A percentile compares a stretch with the other conserved stretches of the same genome.
phyloP scores from a whole-genome alignment of 495 filamentous ascomycete species.

The Lophiotrema nucula region DNA sequence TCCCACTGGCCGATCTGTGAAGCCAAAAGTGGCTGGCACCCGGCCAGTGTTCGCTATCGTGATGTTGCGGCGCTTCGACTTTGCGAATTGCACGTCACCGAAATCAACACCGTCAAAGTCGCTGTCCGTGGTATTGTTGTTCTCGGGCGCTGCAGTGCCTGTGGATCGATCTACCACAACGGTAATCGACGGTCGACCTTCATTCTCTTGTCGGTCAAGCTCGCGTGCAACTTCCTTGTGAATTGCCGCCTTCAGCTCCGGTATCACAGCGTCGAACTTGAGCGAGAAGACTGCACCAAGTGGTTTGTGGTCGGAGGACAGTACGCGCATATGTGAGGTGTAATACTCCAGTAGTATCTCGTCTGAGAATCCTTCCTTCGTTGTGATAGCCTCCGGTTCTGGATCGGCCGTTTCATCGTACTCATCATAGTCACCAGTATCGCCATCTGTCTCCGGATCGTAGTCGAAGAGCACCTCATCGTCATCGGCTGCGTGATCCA shows the following conservation, averaged over 20 bases:
- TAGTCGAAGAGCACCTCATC: slow-evolving; percentile 89
- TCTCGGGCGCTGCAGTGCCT: slow-evolving; percentile 30
- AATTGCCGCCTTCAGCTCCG: slow-evolving; percentile 75
- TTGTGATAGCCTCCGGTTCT: slow-evolving; percentile 46
- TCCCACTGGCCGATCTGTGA: slow-evolving; percentile 65
- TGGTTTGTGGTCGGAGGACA: slow-evolving; percentile 96
- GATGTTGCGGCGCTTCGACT: slow-evolving; percentile 59
- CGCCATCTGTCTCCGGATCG: slow-evolving; percentile 73
- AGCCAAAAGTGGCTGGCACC: slow-evolving; percentile 69
- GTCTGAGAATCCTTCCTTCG: slow-evolving; percentile 60
- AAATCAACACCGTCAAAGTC: slow-evolving; percentile 66
- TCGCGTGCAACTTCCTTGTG: slow-evolving; percentile 85
- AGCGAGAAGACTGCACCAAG: slow-evolving; percentile 76
- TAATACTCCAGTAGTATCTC: slow-evolving; percentile 72
- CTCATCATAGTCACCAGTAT: slow-evolving; percentile 41
- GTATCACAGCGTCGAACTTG: slow-evolving; percentile 78
- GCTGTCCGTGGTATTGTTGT: slow-evolving; percentile 27
- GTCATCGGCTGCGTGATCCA: slow-evolving; percentile 68
- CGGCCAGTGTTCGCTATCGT: slow-evolving; percentile 91
- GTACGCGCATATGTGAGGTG: slow-evolving; percentile 79
- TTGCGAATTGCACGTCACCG: slow-evolving; percentile 67
- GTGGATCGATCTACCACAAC: slow-evolving; percentile 69
- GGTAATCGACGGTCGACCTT: slow-evolving; percentile 79
- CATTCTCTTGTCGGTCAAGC: slow-evolving; percentile 89
- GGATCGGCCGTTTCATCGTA: slow-evolving; percentile 63